phyloP scores from a whole-genome alignment of 2,329 filamentous ascomycete genomes.

The Hymenoscyphus repandus region DNA sequence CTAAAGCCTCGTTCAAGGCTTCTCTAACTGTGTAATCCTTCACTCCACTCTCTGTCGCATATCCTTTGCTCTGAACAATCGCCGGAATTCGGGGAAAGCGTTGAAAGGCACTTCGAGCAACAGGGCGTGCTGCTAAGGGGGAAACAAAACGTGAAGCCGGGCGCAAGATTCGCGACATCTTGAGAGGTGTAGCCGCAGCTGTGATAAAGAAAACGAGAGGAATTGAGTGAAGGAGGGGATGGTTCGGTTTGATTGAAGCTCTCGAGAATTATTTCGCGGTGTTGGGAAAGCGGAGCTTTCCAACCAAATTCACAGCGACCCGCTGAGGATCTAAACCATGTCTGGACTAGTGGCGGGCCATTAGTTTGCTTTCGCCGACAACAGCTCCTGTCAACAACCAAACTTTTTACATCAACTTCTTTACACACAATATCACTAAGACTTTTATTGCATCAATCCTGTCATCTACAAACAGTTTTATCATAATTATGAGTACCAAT shows the following conservation, averaged over 20 bases:
- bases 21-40: constrained; percentile 98
- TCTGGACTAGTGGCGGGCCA: too few species aligned
- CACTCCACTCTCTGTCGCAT: constrained; percentile 42
- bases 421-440: too few species aligned
- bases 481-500: too few species aligned
- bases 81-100: constrained; percentile 33
- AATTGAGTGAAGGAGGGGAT: constrained; percentile 11
- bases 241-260: constrained; percentile 5
- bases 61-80: constrained; percentile 30
- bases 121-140: constrained; percentile 42
- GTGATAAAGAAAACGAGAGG: constrained; percentile 11
- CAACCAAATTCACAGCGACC: neutral
- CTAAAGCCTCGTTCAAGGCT: constrained; percentile 94
- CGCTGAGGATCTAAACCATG: too few species aligned
- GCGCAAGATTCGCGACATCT: constrained; percentile 53
- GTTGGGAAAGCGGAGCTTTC: neutral
- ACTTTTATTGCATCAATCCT: too few species aligned
- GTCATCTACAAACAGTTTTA: too few species aligned
- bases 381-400: too few species aligned
- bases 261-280: neutral
- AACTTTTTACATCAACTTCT: too few species aligned
- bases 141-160: constrained; percentile 58
- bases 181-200: constrained; percentile 20
- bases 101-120: constrained; percentile 47
- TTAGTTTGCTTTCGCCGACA: too few species aligned